Evolutionary conservation across 306 rosid genomes (phyloP).

Genomic region (Quercus glauca): DNA sequence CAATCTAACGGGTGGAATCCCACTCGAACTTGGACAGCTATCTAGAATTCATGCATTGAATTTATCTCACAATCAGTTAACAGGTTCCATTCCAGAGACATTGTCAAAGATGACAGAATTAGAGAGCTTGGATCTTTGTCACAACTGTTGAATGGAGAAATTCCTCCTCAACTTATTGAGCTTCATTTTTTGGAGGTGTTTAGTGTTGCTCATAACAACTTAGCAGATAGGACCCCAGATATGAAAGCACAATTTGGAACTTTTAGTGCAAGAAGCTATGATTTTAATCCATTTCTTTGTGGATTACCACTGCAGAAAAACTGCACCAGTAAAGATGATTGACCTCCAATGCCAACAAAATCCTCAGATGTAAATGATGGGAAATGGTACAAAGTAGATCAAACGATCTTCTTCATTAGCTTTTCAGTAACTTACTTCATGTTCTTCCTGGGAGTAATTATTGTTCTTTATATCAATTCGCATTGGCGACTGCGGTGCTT

Average conservation of each 20-base stretch:
- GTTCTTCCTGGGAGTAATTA: too few species aligned
- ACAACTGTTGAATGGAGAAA: not conserved
- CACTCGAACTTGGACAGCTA: not conserved
- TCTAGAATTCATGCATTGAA: not conserved
- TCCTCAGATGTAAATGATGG: not conserved
- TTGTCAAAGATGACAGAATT: not conserved
- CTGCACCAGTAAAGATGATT: not conserved
- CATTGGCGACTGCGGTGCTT: too few species aligned
- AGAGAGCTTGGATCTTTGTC: slow-evolving; percentile 8
- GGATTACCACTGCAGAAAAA: not conserved
- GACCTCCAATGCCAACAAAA: not conserved
- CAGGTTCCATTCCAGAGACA: not conserved
- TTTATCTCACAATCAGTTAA: slow-evolving; percentile 6
- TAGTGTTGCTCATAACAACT: not conserved
- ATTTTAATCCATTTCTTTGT: not conserved
- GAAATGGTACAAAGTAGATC: too few species aligned
- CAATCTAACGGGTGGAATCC: not conserved
- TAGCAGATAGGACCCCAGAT: too few species aligned
- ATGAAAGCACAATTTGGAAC: not conserved
- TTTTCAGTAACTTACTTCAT: too few species aligned
- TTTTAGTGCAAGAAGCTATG: not conserved
- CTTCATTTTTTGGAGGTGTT: not conserved
- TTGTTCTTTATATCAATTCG: too few species aligned
- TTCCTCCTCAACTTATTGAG: not conserved
- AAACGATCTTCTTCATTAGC: too few species aligned